Evolutionary conservation across 306 rosid genomes (phyloP), one percentile per base, ranked within the genome.

Genomic region (Glycine latifolia): DNA sequence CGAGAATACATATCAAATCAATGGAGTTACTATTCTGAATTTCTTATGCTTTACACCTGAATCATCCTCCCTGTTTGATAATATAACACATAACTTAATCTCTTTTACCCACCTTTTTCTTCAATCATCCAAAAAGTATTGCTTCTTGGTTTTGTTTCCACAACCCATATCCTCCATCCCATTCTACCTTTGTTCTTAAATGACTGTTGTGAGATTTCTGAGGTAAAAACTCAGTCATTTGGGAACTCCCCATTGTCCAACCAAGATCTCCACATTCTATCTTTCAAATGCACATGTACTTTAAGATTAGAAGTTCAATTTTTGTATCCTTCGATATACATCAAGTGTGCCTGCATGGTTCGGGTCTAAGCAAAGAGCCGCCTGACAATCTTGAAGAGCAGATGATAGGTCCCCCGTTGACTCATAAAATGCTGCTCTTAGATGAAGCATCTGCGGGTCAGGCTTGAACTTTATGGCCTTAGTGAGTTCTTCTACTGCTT

Each of bases 361-460:
- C 59, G 97, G 95, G 63, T 94, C 95, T 81, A 94, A 84, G 85
- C 92, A 90, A 70, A 94, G 97, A 72, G 95, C 92, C 13, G 97
- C 95, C 60, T 88, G 88, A 71, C 98, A 91, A 79, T 94, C 98
- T 79, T 73, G 90, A 49, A 88, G 86, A 59, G 95, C 84, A 39
- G 87, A 89, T 4, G 81, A 50, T 54, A 81, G 11, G 69, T 88
- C 86, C 49, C 97, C 95, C 79, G 86, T 86, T 3, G 97, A 90
- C 77, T 94, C 98, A 0, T 89, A 78, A 83, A 94, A 94, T 4
- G 98, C 98, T 3, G 97, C 97, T 77, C 97, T 84, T 15, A 94
- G 91, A 87, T 94, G 92, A 79, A 94, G 94, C 97, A 94, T 88
- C 82, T 94, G 94, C 78, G 89, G 71, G 62, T 94, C 98, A 43